A percentile compares a stretch with the other conserved stretches of the same genome.
phyloP scores from a whole-genome alignment of 306 rosid genomes.

The Macrotyloma uniflorum region DNA sequence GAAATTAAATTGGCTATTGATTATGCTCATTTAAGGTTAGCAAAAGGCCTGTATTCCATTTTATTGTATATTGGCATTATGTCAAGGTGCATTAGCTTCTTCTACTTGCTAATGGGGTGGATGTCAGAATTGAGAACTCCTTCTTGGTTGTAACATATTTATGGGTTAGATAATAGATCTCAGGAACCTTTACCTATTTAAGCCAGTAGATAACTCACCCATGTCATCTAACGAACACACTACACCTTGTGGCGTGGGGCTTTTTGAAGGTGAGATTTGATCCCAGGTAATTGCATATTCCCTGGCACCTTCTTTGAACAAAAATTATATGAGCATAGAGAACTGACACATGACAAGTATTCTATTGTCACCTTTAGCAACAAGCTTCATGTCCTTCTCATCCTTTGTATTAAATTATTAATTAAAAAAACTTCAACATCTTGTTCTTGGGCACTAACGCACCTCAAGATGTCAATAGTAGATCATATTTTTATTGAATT shows the following conservation, averaged over 20 bases:
- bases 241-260: background rate
- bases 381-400: background rate
- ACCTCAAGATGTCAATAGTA: background rate
- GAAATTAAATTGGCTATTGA: slow-evolving; percentile 4
- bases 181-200: background rate
- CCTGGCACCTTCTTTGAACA: background rate
- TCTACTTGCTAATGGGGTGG: background rate
- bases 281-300: background rate
- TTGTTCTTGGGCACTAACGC: background rate
- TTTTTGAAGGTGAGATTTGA: background rate
- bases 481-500: slow-evolving; percentile 1
- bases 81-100: slow-evolving; percentile 17
- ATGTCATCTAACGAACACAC: background rate
- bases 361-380: background rate
- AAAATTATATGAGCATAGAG: background rate
- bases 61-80: background rate
- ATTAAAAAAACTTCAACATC: background rate
- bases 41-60: background rate
- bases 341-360: slow-evolving; percentile 4
- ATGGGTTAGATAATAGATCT: background rate
- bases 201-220: background rate
- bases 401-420: slow-evolving; percentile 1
- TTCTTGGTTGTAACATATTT: background rate
- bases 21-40: slow-evolving; percentile 17
- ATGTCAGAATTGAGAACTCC: slow-evolving; percentile 21